phyloP scores from a whole-genome alignment of 2,329 filamentous ascomycete species.

The Mycocentrospora acerina region DNA sequence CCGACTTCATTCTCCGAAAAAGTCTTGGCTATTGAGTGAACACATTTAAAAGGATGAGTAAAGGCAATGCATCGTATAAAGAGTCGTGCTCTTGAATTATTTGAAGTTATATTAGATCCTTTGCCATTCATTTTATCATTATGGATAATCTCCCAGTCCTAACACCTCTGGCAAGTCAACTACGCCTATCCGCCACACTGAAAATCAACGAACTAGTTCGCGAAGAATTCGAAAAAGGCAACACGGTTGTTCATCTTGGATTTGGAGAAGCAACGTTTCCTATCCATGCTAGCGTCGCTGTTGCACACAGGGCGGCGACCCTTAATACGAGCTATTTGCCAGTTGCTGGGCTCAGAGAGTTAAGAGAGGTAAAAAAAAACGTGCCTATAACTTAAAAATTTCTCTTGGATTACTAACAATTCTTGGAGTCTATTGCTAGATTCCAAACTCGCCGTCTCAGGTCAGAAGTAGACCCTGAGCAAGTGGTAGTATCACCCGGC shows the following conservation, averaged over 20 bases:
- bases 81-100: too few species aligned
- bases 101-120: too few species aligned
- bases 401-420: neutral
- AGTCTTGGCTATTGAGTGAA: neutral
- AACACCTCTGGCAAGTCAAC: slow-evolving; percentile 1
- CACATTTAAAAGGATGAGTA: too few species aligned
- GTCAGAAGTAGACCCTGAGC: neutral
- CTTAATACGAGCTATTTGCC: slow-evolving; percentile 2
- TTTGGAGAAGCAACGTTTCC: slow-evolving; percentile 7
- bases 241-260: slow-evolving; percentile 3
- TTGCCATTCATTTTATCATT: too few species aligned
- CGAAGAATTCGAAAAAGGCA: neutral
- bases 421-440: slow-evolving; percentile 1
- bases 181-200: slow-evolving; percentile 3
- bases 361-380: slow-evolving; percentile 2
- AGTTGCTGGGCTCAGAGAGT: slow-evolving; percentile 1
- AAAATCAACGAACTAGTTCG: slow-evolving; percentile 5
- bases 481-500: slow-evolving; percentile 3
- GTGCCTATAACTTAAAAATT: too few species aligned
- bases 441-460: slow-evolving; percentile 4
- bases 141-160: neutral
- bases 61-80: too few species aligned
- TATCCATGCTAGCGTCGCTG: neutral
- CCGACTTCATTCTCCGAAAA: too few species aligned
- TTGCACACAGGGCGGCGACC: slow-evolving; percentile 1